Percentiles rank a stretch among this genome's conserved stretches.
Evolutionary conservation across 1,284 basidiomycete species (phyloP).

Genomic region (Ustilago trichophora): DNA sequence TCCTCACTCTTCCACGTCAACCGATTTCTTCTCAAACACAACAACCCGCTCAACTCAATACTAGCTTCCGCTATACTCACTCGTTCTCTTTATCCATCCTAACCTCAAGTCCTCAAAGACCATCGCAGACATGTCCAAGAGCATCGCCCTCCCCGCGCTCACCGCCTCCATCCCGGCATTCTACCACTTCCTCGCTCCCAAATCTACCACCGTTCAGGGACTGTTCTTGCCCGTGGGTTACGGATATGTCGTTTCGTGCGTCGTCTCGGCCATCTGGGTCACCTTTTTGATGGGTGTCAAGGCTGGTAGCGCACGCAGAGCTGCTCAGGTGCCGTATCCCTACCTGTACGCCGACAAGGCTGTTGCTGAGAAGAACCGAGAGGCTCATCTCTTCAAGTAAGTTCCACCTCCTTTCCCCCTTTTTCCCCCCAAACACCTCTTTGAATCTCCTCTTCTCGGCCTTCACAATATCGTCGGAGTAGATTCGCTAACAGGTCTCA

Average conservation of each 20-base stretch:
- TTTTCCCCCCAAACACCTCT: no score
- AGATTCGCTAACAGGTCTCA: no score
- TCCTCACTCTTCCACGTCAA: no score
- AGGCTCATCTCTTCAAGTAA: slow-evolving; percentile 55
- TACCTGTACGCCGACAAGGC: slow-evolving; percentile 73
- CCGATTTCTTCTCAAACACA: no score
- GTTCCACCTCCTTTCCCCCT: no score
- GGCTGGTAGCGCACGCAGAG: slow-evolving; percentile 71
- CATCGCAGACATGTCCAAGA: slow-evolving; percentile 48
- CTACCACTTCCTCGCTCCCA: slow-evolving; percentile 48
- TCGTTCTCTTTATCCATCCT: no score
- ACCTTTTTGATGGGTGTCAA: slow-evolving; percentile 61
- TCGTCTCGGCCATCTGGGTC: slow-evolving; percentile 37
- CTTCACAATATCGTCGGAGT: no score
- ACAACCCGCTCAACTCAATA: no score
- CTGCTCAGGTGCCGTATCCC: slow-evolving; percentile 74
- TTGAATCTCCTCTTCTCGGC: no score
- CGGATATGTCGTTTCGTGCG: slow-evolving; percentile 44
- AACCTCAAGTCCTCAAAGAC: no score
- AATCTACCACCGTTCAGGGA: slow-evolving; percentile 23
- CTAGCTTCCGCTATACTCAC: no score
- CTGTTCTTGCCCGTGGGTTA: slow-evolving; percentile 46
- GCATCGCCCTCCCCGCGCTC: slow-evolving; percentile 32
- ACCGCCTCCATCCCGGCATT: slow-evolving; percentile 44
- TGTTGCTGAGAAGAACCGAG: slow-evolving; percentile 65